A percentile compares a stretch with the other conserved stretches of the same genome.
phyloP scores from a whole-genome alignment of 2,329 filamentous ascomycete genomes.

The Keithomyces neogunnii region DNA sequence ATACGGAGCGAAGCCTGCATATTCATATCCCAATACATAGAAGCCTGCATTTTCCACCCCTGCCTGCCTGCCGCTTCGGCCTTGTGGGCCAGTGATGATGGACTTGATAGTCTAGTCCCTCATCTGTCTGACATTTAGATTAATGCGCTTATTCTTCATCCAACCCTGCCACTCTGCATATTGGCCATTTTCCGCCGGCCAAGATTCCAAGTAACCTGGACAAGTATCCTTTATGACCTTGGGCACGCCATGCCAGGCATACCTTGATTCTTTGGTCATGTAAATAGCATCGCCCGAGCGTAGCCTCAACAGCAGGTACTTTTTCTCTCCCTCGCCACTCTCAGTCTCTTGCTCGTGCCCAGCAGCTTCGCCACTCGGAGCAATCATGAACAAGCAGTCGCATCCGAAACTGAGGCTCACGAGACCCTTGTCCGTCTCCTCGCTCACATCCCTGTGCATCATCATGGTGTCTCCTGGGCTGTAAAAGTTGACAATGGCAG shows the following conservation, averaged over 20 bases:
- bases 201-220: slow-evolving; percentile 62
- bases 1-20: not conserved
- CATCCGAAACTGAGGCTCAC: slow-evolving; percentile 86
- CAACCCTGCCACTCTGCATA: slow-evolving; percentile 72
- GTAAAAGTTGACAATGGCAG: slow-evolving; percentile 92
- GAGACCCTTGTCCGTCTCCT: slow-evolving; percentile 68
- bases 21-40: not conserved
- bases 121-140: slow-evolving; percentile 91
- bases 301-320: slow-evolving; percentile 55
- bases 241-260: slow-evolving; percentile 93
- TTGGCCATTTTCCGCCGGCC: slow-evolving; percentile 53
- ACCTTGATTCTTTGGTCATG: slow-evolving; percentile 74
- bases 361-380: slow-evolving; percentile 38
- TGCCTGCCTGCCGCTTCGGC: not conserved
- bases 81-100: not conserved
- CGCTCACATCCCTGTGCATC: slow-evolving; percentile 89
- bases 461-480: slow-evolving; percentile 84
- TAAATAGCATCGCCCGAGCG: slow-evolving; percentile 83
- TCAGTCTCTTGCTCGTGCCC: slow-evolving; percentile 13
- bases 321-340: slow-evolving; percentile 25
- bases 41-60: not conserved
- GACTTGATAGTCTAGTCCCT: slow-evolving; percentile 31
- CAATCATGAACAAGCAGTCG: slow-evolving; percentile 80
- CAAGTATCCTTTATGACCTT: slow-evolving; percentile 76
- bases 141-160: slow-evolving; percentile 83